Evolutionary conservation across 83 land plant species (phyloP), one percentile per base, ranked within the genome.

Genomic region (Diphasiastrum complanatum): DNA sequence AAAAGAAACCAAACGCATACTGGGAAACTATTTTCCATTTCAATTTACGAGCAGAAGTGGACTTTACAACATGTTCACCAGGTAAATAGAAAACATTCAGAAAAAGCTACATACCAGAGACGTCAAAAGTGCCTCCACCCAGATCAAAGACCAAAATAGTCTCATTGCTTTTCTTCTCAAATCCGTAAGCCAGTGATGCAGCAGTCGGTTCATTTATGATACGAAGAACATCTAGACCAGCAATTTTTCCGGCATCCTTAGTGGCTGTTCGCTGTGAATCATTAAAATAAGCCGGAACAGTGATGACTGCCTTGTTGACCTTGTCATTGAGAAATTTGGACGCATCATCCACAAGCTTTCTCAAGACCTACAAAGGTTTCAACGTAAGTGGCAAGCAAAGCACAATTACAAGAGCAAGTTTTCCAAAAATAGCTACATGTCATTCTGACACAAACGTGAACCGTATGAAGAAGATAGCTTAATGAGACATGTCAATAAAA

Each of bases 201-300:
- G 96, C 96, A 40, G 96, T 89, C 5, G 96, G 96, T 59, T 89
- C 96, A 68, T 89, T 89, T 30, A 89, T 89, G 27, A 89, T 89
- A 20, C 95, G 69, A 2, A 76, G 81, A 25, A 89, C 92, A 27
- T 89, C 92, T 23, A 89, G 53, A 32, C 95, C 93, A 35, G 96
- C 96, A 64, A 89, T 89, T 14, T 85, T 65, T 0, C 96, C 96
- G 36, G 96, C 96, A 79, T 89, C 96, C 49, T 89, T 89, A 2
- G 96, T 89, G 1, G 96, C 96, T 16, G 83, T 79, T 40, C 91
- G 61, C 60, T 89, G 96, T 0, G 96, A 79, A 47, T 89, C 96
- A 62, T 89, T 89, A 67, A 89, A 89, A 64, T 89, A 89, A 32
- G 95, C 95, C 29, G 95, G 95, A 3, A 89, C 96, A 5, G 96